phyloP scores from a whole-genome alignment of 306 rosid species.

The Cucurbita argyrosperma region DNA sequence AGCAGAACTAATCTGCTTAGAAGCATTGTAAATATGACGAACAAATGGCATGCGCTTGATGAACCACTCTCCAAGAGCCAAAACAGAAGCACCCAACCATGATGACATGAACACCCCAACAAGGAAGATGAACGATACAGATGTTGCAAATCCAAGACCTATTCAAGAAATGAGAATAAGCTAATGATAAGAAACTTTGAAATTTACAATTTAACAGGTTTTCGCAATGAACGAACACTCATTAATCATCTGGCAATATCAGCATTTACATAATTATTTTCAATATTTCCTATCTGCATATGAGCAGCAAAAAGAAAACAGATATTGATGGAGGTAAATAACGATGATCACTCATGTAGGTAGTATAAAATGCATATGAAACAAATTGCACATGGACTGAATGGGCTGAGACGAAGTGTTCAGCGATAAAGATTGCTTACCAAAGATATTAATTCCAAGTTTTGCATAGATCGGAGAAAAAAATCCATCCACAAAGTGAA shows the following conservation, averaged over 20 bases:
- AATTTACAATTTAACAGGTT: background rate
- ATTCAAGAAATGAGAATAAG: conserved; percentile 5
- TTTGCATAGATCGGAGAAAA: conserved; percentile 82
- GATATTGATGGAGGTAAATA: background rate
- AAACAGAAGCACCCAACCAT: conserved; percentile 89
- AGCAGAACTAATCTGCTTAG: conserved; percentile 89
- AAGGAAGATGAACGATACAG: conserved; percentile 73
- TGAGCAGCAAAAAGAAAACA: background rate
- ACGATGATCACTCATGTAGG: background rate
- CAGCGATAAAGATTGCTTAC: conserved; percentile 23
- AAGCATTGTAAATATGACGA: conserved; percentile 80
- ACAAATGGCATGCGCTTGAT: conserved; percentile 89
- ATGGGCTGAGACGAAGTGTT: background rate
- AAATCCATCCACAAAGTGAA: conserved; percentile 85
- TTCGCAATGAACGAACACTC: background rate
- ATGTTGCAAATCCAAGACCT: conserved; percentile 91
- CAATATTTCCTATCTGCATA: background rate
- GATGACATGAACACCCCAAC: conserved; percentile 94
- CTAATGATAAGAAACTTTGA: background rate
- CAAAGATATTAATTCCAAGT: conserved; percentile 78
- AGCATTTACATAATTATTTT: background rate
- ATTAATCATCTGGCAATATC: background rate
- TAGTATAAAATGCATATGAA: background rate
- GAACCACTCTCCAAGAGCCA: conserved; percentile 89
- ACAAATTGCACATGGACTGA: background rate